These are phyloP conservation scores for Halenospora varia DNA, from an alignment of 495 filamentous ascomycete species.

Conservation along the genomic window DNA sequence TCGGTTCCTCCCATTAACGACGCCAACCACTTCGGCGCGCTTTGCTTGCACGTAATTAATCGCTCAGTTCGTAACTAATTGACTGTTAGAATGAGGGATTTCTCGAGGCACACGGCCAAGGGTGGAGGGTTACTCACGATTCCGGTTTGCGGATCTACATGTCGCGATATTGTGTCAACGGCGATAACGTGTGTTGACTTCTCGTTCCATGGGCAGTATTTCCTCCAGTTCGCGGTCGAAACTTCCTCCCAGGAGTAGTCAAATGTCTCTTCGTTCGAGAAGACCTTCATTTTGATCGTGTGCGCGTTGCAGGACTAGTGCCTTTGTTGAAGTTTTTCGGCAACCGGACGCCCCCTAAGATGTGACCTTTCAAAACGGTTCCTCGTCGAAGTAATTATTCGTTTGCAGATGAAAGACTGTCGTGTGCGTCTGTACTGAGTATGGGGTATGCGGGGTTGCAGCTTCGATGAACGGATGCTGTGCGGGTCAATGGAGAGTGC, in stretches of 20 bases:
- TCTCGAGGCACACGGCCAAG: not conserved
- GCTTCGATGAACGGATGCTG: not conserved
- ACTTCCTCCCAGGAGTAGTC: slow-evolving; percentile 98
- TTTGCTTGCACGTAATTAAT: slow-evolving; percentile 91
- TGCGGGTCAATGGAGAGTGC: not conserved
- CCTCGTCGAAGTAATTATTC: not conserved
- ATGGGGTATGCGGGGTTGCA: not conserved
- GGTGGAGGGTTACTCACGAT: slow-evolving; percentile 54
- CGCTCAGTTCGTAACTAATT: slow-evolving; percentile 84
- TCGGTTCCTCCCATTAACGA: slow-evolving; percentile 67
- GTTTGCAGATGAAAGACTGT: not conserved
- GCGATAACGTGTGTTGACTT: slow-evolving; percentile 90
- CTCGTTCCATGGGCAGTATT: slow-evolving; percentile 98
- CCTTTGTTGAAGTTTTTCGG: not conserved
- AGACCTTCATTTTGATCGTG: slow-evolving; percentile 76
- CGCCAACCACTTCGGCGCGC: slow-evolving; percentile 80
- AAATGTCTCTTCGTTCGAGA: slow-evolving; percentile 81
- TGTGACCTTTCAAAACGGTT: not conserved
- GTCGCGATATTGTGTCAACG: slow-evolving; percentile 84
- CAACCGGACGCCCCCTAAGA: not conserved
- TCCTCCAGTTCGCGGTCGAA: slow-evolving; percentile 98
- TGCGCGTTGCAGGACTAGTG: slow-evolving; percentile 18
- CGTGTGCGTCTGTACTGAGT: not conserved
- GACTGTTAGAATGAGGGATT: slow-evolving; percentile 5
- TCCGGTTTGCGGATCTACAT: slow-evolving; percentile 75